Base-by-base conservation (phyloP, 2,329 filamentous ascomycete genomes). In the Xenoacremonium recifei region DNA sequence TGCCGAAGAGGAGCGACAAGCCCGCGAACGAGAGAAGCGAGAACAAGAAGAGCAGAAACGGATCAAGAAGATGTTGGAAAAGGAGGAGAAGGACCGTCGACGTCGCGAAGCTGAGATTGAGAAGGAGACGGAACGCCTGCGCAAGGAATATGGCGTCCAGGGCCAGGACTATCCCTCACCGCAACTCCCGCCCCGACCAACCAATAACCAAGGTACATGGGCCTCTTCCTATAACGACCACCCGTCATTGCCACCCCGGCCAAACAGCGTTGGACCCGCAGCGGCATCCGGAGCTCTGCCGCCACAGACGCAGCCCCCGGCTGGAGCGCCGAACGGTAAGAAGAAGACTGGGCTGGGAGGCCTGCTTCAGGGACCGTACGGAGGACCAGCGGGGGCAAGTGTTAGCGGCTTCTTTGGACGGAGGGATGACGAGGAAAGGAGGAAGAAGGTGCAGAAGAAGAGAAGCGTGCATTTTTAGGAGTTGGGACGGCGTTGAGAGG, bases 41-140 rank as follows among this genome's bases (percentile, higher is more conserved):
- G 82, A 86, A 37, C 59, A 62, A 21, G 74, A 72, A 27, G 79
- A 80, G 51, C 70, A 73, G 42, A 70, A 62, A 17, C 57, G 80
- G 30, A 79, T 86, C 40, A 77, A 82, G 56, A 76, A 75, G 55
- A 84, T 86, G 75, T 72, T 87, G 4, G 77, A 84, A 36, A 70
- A 75, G 32, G 85, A 90, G 58, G 80, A 85, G 19, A 76, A 73
- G 42, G 82, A 86, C 53, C 74, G 70, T 1, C 56, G 49, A 6
- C 75, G 67, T 19, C 66, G 73, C 44, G 76, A 84, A 21, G 77
- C 74, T 9, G 78, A 79, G 52, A 69, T 91, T 2, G 84, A 91
- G 16, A 77, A 76, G 48, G 92, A 99, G 68, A 97, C 93, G 1
- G 89, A 93, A 61, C 77, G 90, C 2, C 70, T 99, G 25, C 72